These are phyloP conservation scores for Marasmius fiardii DNA, from an alignment of 1,284 basidiomycete genomes.

Conservation along the genomic window DNA sequence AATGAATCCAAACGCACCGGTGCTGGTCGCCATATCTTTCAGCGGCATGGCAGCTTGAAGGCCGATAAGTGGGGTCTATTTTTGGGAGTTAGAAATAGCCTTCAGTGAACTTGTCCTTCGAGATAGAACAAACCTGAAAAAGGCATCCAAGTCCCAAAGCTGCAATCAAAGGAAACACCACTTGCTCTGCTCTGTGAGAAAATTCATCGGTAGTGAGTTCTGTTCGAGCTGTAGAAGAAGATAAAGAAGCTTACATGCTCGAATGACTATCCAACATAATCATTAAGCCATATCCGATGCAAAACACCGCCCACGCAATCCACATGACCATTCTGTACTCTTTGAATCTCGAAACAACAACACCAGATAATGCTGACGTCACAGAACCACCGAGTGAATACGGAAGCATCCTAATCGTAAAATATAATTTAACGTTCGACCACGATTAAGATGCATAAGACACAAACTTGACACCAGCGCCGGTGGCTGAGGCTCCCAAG, in stretches of 20 bases:
- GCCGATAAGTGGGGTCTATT: constrained; percentile 60
- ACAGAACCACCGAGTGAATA: constrained; percentile 65
- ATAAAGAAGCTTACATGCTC: constrained; percentile 37
- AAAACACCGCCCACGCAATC: constrained; percentile 50
- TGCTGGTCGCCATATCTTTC: constrained; percentile 78
- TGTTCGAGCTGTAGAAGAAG: background rate
- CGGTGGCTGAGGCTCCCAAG: constrained; percentile 72
- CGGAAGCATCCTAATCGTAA: constrained; percentile 59
- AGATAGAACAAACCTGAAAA: constrained; percentile 49
- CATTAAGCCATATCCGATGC: constrained; percentile 69
- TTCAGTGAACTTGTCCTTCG: too few relatives aligned
- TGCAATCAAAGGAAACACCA: constrained; percentile 57
- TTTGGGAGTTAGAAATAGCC: background rate
- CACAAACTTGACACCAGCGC: constrained; percentile 65
- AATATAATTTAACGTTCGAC: background rate
- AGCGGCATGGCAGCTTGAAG: constrained; percentile 81
- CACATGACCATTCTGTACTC: constrained; percentile 65
- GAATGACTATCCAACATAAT: constrained; percentile 41
- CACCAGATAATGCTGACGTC: constrained; percentile 56
- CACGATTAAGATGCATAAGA: background rate
- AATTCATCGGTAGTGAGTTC: background rate
- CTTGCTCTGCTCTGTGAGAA: constrained; percentile 55
- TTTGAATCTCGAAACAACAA: constrained; percentile 57
- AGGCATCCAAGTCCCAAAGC: constrained; percentile 60
- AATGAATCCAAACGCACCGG: constrained; percentile 68